Conservation (phyloP, 305 asterid species). For the Fraxinus nigra region DNA sequence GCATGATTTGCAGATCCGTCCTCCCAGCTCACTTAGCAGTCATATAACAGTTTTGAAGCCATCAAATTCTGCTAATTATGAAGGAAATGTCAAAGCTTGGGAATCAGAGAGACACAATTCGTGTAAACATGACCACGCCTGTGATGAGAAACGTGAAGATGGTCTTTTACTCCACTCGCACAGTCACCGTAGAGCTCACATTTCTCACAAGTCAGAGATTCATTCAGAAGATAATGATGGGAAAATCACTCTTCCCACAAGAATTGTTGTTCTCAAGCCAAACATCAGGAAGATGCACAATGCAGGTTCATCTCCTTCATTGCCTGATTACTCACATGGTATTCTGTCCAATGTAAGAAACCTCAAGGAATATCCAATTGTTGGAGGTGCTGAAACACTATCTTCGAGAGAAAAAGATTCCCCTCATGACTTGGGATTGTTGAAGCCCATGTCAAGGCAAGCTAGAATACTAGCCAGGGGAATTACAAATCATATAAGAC, state of each 20-base stretch:
- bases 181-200: slow-evolving; percentile 36
- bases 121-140: neutral
- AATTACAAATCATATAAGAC: slow-evolving; percentile 60
- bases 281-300: slow-evolving; percentile 48
- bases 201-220: slow-evolving; percentile 36
- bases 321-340: slow-evolving; percentile 36
- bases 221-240: slow-evolving; percentile 41
- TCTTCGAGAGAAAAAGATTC: slow-evolving; percentile 34
- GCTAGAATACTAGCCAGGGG: slow-evolving; percentile 64
- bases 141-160: slow-evolving; percentile 61
- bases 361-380: slow-evolving; percentile 30
- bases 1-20: slow-evolving; percentile 42
- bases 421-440: slow-evolving; percentile 31
- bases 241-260: slow-evolving; percentile 55
- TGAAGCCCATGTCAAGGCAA: slow-evolving; percentile 50
- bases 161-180: slow-evolving; percentile 64
- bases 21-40: slow-evolving; percentile 43
- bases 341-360: slow-evolving; percentile 37
- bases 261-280: slow-evolving; percentile 86
- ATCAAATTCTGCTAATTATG: slow-evolving; percentile 43
- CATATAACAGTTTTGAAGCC: slow-evolving; percentile 55
- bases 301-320: slow-evolving; percentile 34
- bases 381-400: slow-evolving; percentile 33
- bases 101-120: neutral
- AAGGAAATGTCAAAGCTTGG: slow-evolving; percentile 36